Evolutionary conservation across 306 rosid genomes (phyloP).

Genomic region (Urtica urens): DNA sequence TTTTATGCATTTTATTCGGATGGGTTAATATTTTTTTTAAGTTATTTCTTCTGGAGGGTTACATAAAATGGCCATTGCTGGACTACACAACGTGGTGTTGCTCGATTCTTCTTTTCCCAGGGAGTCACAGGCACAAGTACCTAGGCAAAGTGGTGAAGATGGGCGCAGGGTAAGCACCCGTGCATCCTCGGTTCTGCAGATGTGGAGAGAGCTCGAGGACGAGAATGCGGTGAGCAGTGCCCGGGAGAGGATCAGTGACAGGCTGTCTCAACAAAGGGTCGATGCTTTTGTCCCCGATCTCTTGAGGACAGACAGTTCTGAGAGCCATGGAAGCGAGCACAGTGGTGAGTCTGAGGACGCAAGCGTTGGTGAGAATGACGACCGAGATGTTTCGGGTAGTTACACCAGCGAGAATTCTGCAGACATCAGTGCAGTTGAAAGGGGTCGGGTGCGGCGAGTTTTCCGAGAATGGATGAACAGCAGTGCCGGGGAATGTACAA

Average conservation of each 20-base stretch:
- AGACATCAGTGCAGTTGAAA: conserved; percentile 65
- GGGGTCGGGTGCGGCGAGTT: conserved; percentile 86
- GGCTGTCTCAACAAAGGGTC: conserved; percentile 38
- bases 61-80: conserved; percentile 73
- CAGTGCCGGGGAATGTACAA: conserved; percentile 41
- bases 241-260: conserved; percentile 53
- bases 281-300: conserved; percentile 29
- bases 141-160: conserved; percentile 45
- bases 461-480: conserved; percentile 83
- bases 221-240: conserved; percentile 54
- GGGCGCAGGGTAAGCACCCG: conserved; percentile 48
- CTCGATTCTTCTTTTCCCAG: conserved; percentile 59
- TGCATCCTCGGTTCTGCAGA: conserved; percentile 53
- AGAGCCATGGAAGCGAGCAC: conserved; percentile 25
- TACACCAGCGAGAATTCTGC: conserved; percentile 44
- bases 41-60: conserved; percentile 12
- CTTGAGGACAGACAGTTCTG: conserved; percentile 26
- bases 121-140: conserved; percentile 52
- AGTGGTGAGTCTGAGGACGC: conserved; percentile 33
- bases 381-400: conserved; percentile 46
- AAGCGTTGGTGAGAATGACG: conserved; percentile 55
- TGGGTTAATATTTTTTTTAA: conserved; percentile 23
- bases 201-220: conserved; percentile 88
- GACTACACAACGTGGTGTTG: conserved; percentile 59
- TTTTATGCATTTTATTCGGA: conserved; percentile 36